Evolutionary conservation across 108 stramenopile species (phyloP), one percentile per base, ranked within the genome.

Genomic region (Cylindrotheca closterium): DNA sequence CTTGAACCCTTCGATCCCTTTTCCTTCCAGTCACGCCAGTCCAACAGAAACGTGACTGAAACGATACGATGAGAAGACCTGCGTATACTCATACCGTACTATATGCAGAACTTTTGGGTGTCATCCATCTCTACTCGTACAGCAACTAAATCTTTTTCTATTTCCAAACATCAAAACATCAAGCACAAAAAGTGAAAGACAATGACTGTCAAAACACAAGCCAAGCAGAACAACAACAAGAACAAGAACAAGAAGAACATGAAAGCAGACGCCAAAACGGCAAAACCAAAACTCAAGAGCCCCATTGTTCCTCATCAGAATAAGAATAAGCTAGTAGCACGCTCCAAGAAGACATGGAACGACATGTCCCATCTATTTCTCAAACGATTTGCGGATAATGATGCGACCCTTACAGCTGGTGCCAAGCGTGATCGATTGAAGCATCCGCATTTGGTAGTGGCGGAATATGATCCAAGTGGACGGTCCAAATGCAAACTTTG

Each of bases 401-500:
- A 21, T 51, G 15, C 51, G 4, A n/a, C 51, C 7, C 51, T 51
- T n/a, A 51, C 51, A 7, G 18, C 51, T 17, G 51, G 51, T 5
- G 51, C 51, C 51, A 51, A 51, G 51, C 8, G 19, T 5, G 51
- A 51, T 21, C 51, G 51, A 51, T 5, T 23, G 21, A 51, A 51
- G 22, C 51, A 51, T 23, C 51, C 51, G 21, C 51, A 51, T 21
- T 5, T 51, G 8, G 51, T 23, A 5, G 51, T 51, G 51, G 51
- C 51, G 15, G 51, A 51, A 23, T 21, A 17, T 5, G 51, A 51
- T 51, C 51, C 51, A 5, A 51, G 18, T 51, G 51, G 51, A 23
- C 18, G 51, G 19, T 7, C 51, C 51, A 51, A n/a, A n/a, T 51
- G 51, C 19, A 51, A 51, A 21, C 51, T 51, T n/a, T 51, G 51